Conservation (phyloP, 2,329 filamentous ascomycete genomes). For the Ophiobolus disseminans region DNA sequence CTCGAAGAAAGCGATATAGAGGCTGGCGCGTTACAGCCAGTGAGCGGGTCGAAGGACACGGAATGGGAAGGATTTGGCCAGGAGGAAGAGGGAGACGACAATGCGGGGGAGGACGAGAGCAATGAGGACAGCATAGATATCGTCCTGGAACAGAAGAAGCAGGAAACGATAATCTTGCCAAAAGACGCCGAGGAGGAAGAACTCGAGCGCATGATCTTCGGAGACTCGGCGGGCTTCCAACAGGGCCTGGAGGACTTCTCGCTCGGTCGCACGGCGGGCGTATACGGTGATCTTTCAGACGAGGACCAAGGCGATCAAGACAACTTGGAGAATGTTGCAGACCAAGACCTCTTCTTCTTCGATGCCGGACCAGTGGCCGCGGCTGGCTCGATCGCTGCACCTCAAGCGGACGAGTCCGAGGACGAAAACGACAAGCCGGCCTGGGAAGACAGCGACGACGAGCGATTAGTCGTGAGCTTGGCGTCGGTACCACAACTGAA, state of each 20-base stretch:
- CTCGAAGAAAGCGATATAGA: slow-evolving; percentile 32
- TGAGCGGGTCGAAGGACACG: slow-evolving; percentile 21
- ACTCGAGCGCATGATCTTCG: slow-evolving; percentile 87
- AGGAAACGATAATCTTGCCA: slow-evolving; percentile 52
- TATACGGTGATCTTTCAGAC: slow-evolving; percentile 39
- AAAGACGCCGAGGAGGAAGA: slow-evolving; percentile 86
- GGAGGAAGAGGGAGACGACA: slow-evolving; percentile 12
- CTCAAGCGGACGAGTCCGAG: slow-evolving; percentile 50
- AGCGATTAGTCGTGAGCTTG: slow-evolving; percentile 82
- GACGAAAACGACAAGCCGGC: slow-evolving; percentile 60
- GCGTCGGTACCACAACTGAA: slow-evolving; percentile 76
- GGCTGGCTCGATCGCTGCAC: slow-evolving; percentile 49
- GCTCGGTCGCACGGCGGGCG: slow-evolving; percentile 49
- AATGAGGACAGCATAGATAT: slow-evolving; percentile 32
- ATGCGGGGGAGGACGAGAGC: slow-evolving; percentile 17
- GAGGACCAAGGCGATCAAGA: slow-evolving; percentile 56
- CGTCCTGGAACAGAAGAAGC: slow-evolving; percentile 26
- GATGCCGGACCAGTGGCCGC: slow-evolving; percentile 67
- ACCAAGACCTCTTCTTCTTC: slow-evolving; percentile 85
- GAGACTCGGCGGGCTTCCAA: slow-evolving; percentile 82
- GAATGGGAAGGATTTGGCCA: slow-evolving; percentile 38
- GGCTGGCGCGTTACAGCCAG: slow-evolving; percentile 28
- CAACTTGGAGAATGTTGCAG: slow-evolving; percentile 70
- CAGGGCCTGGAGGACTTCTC: slow-evolving; percentile 71
- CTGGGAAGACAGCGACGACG: slow-evolving; percentile 97